Evolutionary conservation across 305 asterid species (phyloP), one percentile per base, ranked within the genome.

Genomic region (Fraxinus velutina): DNA sequence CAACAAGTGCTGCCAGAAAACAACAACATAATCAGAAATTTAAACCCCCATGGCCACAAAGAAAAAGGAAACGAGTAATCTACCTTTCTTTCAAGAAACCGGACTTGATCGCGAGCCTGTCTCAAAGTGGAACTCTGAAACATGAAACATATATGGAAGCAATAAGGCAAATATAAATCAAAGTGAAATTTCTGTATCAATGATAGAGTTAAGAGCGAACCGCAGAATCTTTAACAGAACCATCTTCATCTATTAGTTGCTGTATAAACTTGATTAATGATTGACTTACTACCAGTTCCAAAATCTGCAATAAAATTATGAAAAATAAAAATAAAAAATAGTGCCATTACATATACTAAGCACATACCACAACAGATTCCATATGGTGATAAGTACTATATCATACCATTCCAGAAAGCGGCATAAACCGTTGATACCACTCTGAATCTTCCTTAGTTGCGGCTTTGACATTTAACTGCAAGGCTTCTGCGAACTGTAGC

Each of bases 141-240:
- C 79, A 79, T 22, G 71, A 85, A 75, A 80, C 17, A 39, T 73
- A 12, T 21, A 85, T 78, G 27, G 30, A 70, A 82, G 34, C 73
- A 47, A 68, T 84, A 85, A 80, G 84, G 73, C 50, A 77, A 64
- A 78, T 50, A 78, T 52, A 83, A 75, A 77, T 22, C 32, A 47
- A 66, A 66, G 37, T 55, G 75, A 82, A 71, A 66, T 37, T 33
- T 71, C 62, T 68, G 30, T 60, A 79, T 78, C 62, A 80, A 68
- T 36, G 70, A 60, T 78, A 75, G 15, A 78, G 37, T 36, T 47
- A 79, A 70, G 83, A 85, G 88, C 96, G 82, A 47, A 96, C 99
- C 88, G 98, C 98, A 75, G 98, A 92, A 85, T 96, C 99, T 90
- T 91, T 96, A 81, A 96, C 97, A 47, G 90, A 92, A 75, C 99